Evolutionary conservation across 371 early-diverging fungal species (phyloP).

Genomic region (Umbelopsis sp.): DNA sequence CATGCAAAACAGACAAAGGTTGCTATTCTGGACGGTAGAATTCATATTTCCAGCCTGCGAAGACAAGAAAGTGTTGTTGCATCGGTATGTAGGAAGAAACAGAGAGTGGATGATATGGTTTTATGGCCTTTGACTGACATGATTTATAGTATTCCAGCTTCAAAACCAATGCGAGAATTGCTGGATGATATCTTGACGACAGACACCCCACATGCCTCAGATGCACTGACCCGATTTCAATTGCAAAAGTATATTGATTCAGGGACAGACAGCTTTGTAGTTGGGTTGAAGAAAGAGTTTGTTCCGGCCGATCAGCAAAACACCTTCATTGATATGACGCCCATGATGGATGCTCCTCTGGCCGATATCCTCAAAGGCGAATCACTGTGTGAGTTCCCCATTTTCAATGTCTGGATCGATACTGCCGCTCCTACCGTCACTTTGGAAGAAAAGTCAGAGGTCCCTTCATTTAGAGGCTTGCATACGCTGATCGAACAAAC

Average conservation of each 20-base stretch:
- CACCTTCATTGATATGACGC: slow-evolving; percentile 35
- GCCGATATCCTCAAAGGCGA: slow-evolving; percentile 36
- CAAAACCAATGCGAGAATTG: slow-evolving; percentile 28
- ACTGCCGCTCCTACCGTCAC: slow-evolving; percentile 23
- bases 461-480: neutral
- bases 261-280: slow-evolving; percentile 32
- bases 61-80: slow-evolving; percentile 36
- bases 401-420: slow-evolving; percentile 42
- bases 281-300: slow-evolving; percentile 46
- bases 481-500: neutral
- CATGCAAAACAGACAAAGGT: slow-evolving; percentile 24
- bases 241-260: slow-evolving; percentile 35
- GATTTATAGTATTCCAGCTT: slow-evolving; percentile 27
- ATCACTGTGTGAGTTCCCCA: slow-evolving; percentile 47
- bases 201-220: slow-evolving; percentile 32
- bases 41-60: slow-evolving; percentile 28
- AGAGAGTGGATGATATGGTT: too few species aligned
- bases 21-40: slow-evolving; percentile 48
- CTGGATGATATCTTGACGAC: slow-evolving; percentile 41
- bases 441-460: slow-evolving; percentile 33
- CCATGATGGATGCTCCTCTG: slow-evolving; percentile 27
- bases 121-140: neutral
- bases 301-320: slow-evolving; percentile 25
- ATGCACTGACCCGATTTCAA: slow-evolving; percentile 38
- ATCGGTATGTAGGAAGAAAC: slow-evolving; percentile 30